These are phyloP conservation scores for Przewalskia tangutica DNA, from an alignment of 257 asterid genomes.

Conservation along the genomic window DNA sequence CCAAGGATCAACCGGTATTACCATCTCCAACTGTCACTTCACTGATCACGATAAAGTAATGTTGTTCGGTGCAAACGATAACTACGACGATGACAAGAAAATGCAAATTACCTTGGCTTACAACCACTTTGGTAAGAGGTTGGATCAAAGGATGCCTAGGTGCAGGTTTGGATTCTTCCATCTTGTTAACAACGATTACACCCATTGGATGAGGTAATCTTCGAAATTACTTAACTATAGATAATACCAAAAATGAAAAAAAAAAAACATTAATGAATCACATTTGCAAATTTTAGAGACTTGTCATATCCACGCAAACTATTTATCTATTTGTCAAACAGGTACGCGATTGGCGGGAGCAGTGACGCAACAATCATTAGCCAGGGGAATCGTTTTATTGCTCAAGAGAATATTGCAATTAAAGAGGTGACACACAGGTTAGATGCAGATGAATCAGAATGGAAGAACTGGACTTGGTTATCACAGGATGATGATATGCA, in stretches of 20 bases:
- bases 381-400: conserved; percentile 60
- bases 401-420: conserved; percentile 16
- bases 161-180: conserved; percentile 47
- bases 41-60: conserved; percentile 28
- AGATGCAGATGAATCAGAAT: conserved; percentile 15
- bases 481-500: conserved; percentile 34
- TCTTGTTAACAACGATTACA: conserved; percentile 64
- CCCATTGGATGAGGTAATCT: conserved; percentile 40
- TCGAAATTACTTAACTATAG: conserved; percentile 26
- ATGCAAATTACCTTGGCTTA: conserved; percentile 47
- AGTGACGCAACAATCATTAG: conserved; percentile 47
- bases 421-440: conserved; percentile 34
- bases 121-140: conserved; percentile 43
- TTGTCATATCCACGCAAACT: background rate
- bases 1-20: conserved; percentile 23
- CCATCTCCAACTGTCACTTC: conserved; percentile 29
- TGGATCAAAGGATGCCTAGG: conserved; percentile 50
- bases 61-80: conserved; percentile 55
- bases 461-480: conserved; percentile 50
- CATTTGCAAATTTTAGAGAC: conserved; percentile 16
- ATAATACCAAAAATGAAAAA: conserved; percentile 13
- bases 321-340: background rate
- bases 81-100: conserved; percentile 14
- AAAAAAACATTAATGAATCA: conserved; percentile 1
- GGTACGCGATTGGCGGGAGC: conserved; percentile 75